Evolutionary conservation across 1,139 yeast species (phyloP), one percentile per base, ranked within the genome.

Genomic region (Blastobotrys apis): DNA sequence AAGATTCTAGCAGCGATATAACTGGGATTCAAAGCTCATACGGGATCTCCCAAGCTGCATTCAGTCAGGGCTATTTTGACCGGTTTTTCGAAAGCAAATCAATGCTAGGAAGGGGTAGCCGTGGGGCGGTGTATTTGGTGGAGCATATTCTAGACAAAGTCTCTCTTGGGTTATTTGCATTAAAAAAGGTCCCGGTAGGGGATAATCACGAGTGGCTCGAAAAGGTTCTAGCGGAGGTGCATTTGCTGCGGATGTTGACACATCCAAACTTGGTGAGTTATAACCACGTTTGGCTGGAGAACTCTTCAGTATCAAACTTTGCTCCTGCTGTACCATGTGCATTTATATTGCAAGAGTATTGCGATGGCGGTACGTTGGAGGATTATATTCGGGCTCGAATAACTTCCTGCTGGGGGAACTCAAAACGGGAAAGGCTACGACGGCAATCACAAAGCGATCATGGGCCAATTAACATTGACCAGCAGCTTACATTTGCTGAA

Each of bases 251-350:
- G 39, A 69, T 72, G 41, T 68, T 75, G 36, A 63, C 72, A 27
- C 77, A 76, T 50, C 71, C 78, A 20, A 85, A 87, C 59, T 71
- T 87, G 53, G 86, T 87, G 19, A 77, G 84, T 22, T 88, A 88
- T 60, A 87, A 87, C 59, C 96, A 88, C 65, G 95, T 87, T 26
- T 88, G 97, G 96, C 65, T 88, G 32, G 97, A 88, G 58, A 70
- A 80, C 59, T 86, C 86, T 22, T 73, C 75, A 31, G 62, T 80
- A 25, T 72, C 78, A 17, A 78, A 74, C 12, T 74, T 75, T 57
- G 78, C 79, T 0, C 82, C 81, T 0, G 58, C 62, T 31, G 80
- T 86, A 1, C 96, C 97, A 0, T 86, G 90, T 60, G 87, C 88
- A 6, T 88, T 78, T 55, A 83, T 87, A 13, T 66, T 87, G 20